phyloP scores from a whole-genome alignment of 768 basidiomycete species.

The Phallus indusiatus region DNA sequence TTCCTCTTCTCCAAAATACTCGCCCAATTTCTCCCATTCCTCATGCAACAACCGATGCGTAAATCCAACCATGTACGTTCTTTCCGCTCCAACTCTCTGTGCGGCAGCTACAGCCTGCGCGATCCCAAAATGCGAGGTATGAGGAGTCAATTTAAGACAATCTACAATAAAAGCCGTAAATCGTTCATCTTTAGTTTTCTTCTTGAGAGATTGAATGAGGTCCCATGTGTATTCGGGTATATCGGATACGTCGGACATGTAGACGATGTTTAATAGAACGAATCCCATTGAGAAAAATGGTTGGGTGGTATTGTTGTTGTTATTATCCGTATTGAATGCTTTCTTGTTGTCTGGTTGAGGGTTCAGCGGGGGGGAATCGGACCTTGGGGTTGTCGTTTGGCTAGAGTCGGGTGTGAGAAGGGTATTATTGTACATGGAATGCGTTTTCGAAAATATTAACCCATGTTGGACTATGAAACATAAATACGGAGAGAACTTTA shows the following conservation, averaged over 20 bases:
- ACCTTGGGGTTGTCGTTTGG: constrained; percentile 27
- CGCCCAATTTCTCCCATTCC: constrained; percentile 59
- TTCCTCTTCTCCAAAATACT: constrained; percentile 36
- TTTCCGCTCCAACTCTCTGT: constrained; percentile 42
- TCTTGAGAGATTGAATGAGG: constrained; percentile 25
- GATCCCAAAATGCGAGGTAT: constrained; percentile 79
- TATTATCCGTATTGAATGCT: too few relatives aligned
- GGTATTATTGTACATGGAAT: constrained; percentile 29
- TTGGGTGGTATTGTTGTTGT: constrained; percentile 21
- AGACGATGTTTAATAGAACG: constrained; percentile 58
- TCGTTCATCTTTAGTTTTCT: constrained; percentile 13
- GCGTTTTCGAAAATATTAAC: constrained; percentile 39
- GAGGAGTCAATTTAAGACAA: constrained; percentile 54
- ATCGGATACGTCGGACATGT: constrained; percentile 75
- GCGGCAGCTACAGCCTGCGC: constrained; percentile 47
- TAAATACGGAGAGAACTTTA: neutral
- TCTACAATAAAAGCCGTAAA: constrained; percentile 65
- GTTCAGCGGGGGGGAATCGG: constrained; percentile 18
- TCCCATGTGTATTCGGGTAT: constrained; percentile 70
- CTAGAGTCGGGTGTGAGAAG: constrained; percentile 31
- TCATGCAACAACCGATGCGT: constrained; percentile 71
- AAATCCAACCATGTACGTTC: constrained; percentile 70
- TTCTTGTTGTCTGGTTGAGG: constrained; percentile 3
- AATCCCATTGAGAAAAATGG: constrained; percentile 66
- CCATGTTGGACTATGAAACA: constrained; percentile 58